Evolutionary conservation across 1,284 basidiomycete species (phyloP).

Genomic region (Cutaneotrichosporon sp.): DNA sequence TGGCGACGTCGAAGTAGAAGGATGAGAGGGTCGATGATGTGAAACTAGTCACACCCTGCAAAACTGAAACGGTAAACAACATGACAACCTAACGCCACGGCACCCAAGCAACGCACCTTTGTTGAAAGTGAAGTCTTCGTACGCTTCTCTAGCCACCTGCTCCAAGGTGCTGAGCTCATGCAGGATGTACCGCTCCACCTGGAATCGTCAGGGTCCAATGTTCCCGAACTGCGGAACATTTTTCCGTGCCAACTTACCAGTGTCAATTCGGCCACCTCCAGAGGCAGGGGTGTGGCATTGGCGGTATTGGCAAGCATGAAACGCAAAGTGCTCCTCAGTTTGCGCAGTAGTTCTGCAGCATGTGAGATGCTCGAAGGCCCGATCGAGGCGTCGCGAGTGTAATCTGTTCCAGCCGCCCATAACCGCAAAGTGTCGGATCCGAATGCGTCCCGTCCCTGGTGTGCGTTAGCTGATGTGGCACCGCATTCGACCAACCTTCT

Average conservation of each 20-base stretch:
- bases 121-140: conserved; percentile 76
- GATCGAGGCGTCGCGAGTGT: conserved; percentile 82
- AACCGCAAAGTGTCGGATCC: conserved; percentile 84
- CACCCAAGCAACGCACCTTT: conserved; percentile 61
- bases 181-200: conserved; percentile 84
- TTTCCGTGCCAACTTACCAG: conserved; percentile 25
- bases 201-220: conserved; percentile 58
- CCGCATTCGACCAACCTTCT: conserved; percentile 59
- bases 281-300: conserved; percentile 34
- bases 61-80: conserved; percentile 60
- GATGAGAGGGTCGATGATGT: conserved; percentile 58
- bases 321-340: conserved; percentile 83
- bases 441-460: conserved; percentile 70
- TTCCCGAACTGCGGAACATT: conserved; percentile 50
- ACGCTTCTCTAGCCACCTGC: conserved; percentile 64
- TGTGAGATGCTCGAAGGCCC: conserved; percentile 76
- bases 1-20: conserved; percentile 84
- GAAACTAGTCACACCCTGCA: conserved; percentile 54
- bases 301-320: conserved; percentile 83
- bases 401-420: conserved; percentile 92
- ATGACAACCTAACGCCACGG: conserved; percentile 33
- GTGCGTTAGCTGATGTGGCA: not conserved
- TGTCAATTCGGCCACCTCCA: conserved; percentile 34
- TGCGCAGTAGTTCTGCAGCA: conserved; percentile 74
- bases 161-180: conserved; percentile 77